phyloP scores from a whole-genome alignment of 208 protist species.

The Phytomonas sp. region DNA sequence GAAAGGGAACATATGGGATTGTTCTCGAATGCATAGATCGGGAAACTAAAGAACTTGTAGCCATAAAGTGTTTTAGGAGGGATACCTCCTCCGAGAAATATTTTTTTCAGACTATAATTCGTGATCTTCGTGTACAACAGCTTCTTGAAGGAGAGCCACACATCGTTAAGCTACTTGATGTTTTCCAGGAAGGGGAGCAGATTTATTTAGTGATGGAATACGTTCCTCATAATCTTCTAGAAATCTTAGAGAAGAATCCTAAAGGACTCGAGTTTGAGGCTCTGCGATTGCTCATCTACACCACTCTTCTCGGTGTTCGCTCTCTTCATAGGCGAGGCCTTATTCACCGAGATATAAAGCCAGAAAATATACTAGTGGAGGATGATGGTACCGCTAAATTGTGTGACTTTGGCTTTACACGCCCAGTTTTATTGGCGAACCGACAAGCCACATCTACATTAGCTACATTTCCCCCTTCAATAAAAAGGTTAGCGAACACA shows the following conservation, averaged over 20 bases:
- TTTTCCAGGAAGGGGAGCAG: constrained; percentile 75
- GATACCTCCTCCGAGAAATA: constrained; percentile 80
- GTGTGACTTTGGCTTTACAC: constrained; percentile 90
- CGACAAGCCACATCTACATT: neutral
- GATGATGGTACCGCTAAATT: constrained; percentile 47
- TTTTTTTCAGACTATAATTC: constrained; percentile 82
- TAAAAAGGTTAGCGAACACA: neutral
- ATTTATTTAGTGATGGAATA: constrained; percentile 95
- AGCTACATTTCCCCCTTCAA: neutral
- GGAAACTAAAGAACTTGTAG: constrained; percentile 71
- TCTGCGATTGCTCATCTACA: constrained; percentile 76
- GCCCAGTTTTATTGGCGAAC: constrained; percentile 1
- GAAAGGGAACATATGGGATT: constrained; percentile 93
- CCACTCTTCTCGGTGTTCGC: constrained; percentile 79
- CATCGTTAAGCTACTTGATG: constrained; percentile 86
- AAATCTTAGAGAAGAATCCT: constrained; percentile 64
- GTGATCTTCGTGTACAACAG: constrained; percentile 89
- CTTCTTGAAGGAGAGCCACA: constrained; percentile 82
- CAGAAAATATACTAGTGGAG: constrained; percentile 84
- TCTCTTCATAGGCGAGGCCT: constrained; percentile 89
- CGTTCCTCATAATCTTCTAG: constrained; percentile 80
- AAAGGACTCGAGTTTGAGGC: constrained; percentile 38
- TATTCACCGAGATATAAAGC: constrained; percentile 91
- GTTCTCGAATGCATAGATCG: constrained; percentile 88
- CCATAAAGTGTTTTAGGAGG: constrained; percentile 93